These are phyloP conservation scores for Paramarasmius palmivorus DNA, from an alignment of 1,284 basidiomycete species.

Conservation along the genomic window DNA sequence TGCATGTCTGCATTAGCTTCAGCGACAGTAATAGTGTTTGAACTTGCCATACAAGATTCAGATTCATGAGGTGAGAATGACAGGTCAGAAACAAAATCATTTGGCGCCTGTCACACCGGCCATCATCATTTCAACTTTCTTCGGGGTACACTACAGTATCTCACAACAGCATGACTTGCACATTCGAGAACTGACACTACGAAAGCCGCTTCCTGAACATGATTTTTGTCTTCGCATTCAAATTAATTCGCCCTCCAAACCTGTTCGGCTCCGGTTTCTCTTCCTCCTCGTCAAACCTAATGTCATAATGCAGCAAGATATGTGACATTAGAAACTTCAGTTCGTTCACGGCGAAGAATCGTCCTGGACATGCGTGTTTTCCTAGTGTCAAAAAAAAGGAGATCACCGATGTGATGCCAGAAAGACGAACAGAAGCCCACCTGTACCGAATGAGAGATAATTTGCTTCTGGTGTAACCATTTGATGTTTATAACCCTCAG, in stretches of 20 bases:
- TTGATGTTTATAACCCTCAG: slow-evolving; percentile 15
- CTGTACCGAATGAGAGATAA: slow-evolving; percentile 35
- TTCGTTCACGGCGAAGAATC: slow-evolving; percentile 3
- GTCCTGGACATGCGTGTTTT: not conserved
- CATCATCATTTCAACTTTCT: too few relatives aligned
- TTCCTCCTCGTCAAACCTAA: not conserved
- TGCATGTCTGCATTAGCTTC: too few relatives aligned
- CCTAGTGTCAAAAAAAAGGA: not conserved
- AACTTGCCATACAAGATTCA: too few relatives aligned
- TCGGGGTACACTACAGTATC: too few relatives aligned
- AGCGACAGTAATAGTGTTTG: too few relatives aligned
- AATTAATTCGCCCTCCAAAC: not conserved
- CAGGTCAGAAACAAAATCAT: too few relatives aligned
- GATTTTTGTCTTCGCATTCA: not conserved
- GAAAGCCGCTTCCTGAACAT: not conserved
- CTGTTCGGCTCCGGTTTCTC: not conserved
- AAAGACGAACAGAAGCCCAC: not conserved
- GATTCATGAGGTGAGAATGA: too few relatives aligned
- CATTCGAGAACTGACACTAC: too few relatives aligned
- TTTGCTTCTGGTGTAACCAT: slow-evolving; percentile 29
- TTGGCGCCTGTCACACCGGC: too few relatives aligned
- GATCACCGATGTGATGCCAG: not conserved
- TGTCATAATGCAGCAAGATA: not conserved
- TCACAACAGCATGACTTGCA: too few relatives aligned
- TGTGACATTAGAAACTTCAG: not conserved